A percentile compares a stretch with the other conserved stretches of the same genome.
phyloP scores from a whole-genome alignment of 805 yeast genomes.

The Candida nitratophila region DNA sequence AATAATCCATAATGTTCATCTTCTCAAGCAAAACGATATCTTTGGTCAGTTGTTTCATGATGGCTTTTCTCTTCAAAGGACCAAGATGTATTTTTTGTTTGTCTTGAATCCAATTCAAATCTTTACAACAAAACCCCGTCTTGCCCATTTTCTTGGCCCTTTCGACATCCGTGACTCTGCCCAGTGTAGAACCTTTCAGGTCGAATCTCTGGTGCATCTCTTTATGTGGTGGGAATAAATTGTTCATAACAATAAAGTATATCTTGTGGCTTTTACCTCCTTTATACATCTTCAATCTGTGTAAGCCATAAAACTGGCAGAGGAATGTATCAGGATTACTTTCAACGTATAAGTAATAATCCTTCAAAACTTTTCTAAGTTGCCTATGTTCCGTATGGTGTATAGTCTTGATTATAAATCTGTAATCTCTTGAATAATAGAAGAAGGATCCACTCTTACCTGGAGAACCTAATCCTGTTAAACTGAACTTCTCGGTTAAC shows the following conservation, averaged over 20 bases:
- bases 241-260: slow-evolving; percentile 94
- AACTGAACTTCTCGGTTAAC: slow-evolving; percentile 84
- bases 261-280: slow-evolving; percentile 53
- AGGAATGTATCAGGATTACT: slow-evolving; percentile 81
- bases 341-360: slow-evolving; percentile 75
- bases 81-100: slow-evolving; percentile 67
- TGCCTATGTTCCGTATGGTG: slow-evolving; percentile 90
- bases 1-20: slow-evolving; percentile 92
- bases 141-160: slow-evolving; percentile 20
- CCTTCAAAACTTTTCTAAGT: slow-evolving; percentile 61
- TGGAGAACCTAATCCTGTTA: slow-evolving; percentile 89
- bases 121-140: slow-evolving; percentile 57
- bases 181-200: slow-evolving; percentile 88
- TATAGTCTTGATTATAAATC: slow-evolving; percentile 92
- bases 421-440: slow-evolving; percentile 88
- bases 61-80: slow-evolving; percentile 51
- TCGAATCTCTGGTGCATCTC: slow-evolving; percentile 84
- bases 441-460: slow-evolving; percentile 97
- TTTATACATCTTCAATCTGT: slow-evolving; percentile 83
- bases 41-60: slow-evolving; percentile 61
- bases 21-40: slow-evolving; percentile 71
- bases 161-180: slow-evolving; percentile 49
- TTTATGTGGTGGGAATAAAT: slow-evolving; percentile 88
- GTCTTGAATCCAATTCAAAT: slow-evolving; percentile 77
- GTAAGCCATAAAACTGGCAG: slow-evolving; percentile 95